Evolutionary conservation across 257 asterid species (phyloP).

Genomic region (Jaltomata sinuosa): DNA sequence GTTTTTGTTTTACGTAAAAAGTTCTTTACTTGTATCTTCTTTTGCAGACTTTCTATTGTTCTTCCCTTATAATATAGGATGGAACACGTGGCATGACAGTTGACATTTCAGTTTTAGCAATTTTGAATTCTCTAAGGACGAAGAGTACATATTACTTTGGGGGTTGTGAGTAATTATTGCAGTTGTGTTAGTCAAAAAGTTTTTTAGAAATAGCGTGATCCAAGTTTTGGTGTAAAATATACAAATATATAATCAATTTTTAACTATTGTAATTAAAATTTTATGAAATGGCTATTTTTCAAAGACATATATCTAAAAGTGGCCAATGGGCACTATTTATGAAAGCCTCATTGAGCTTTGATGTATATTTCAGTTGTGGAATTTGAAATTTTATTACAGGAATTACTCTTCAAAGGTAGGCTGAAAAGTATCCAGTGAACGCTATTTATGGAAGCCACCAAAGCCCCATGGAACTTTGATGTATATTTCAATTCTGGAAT

Average conservation of each 20-base stretch:
- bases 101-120: background rate
- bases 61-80: background rate
- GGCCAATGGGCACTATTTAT: background rate
- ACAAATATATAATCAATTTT: background rate
- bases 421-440: background rate
- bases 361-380: too few relatives aligned
- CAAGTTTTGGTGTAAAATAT: background rate
- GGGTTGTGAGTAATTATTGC: background rate
- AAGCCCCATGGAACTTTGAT: background rate
- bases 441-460: background rate
- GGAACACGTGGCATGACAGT: background rate
- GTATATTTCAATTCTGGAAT: too few relatives aligned
- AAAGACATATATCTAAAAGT: background rate
- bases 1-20: too few relatives aligned
- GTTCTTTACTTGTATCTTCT: background rate
- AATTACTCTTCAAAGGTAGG: background rate
- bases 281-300: background rate
- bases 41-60: background rate
- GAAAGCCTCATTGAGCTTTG: background rate
- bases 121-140: background rate
- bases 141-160: background rate
- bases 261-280: fast-evolving
- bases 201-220: background rate
- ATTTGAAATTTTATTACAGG: too few relatives aligned
- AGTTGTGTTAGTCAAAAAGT: background rate